phyloP scores from a whole-genome alignment of 148 eudicot species.

The Vaccinium vitisidaea region DNA sequence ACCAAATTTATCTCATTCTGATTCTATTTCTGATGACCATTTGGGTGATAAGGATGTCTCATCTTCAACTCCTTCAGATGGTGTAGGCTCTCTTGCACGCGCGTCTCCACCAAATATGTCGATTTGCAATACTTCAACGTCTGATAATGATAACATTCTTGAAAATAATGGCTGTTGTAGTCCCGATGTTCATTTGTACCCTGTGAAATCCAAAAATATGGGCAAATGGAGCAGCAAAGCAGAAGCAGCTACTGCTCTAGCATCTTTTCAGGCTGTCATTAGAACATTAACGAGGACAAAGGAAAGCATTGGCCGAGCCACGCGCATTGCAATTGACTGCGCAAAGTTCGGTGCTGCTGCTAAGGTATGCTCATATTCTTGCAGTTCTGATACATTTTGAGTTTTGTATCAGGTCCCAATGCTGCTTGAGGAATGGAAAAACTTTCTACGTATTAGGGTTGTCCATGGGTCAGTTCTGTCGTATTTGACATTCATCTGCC shows the following conservation, averaged over 20 bases:
- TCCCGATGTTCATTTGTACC: conserved; percentile 38
- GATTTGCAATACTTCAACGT: conserved; percentile 25
- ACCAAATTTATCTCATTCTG: conserved; percentile 33
- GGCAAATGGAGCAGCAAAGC: conserved; percentile 54
- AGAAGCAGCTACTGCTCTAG: conserved; percentile 62
- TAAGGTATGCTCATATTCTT: conserved; percentile 48
- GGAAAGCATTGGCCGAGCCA: conserved; percentile 86
- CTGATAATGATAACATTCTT: conserved; percentile 30
- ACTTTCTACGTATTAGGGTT: background rate
- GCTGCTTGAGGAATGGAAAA: background rate
- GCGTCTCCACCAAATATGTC: conserved; percentile 36
- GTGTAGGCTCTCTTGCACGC: conserved; percentile 33
- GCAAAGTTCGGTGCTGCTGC: conserved; percentile 74
- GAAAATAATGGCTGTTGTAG: conserved; percentile 38
- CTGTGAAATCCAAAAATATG: conserved; percentile 34
- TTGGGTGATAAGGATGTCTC: conserved; percentile 36
- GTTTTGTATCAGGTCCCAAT: background rate
- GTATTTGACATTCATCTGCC: background rate
- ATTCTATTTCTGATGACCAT: conserved; percentile 41
- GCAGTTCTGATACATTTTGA: background rate
- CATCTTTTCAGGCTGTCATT: conserved; percentile 64
- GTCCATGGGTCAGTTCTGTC: background rate
- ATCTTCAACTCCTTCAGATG: conserved; percentile 43
- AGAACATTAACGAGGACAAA: conserved; percentile 80
- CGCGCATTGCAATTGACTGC: conserved; percentile 90